phyloP scores from a whole-genome alignment of 1,284 basidiomycete species.

The Tilletia setariae region DNA sequence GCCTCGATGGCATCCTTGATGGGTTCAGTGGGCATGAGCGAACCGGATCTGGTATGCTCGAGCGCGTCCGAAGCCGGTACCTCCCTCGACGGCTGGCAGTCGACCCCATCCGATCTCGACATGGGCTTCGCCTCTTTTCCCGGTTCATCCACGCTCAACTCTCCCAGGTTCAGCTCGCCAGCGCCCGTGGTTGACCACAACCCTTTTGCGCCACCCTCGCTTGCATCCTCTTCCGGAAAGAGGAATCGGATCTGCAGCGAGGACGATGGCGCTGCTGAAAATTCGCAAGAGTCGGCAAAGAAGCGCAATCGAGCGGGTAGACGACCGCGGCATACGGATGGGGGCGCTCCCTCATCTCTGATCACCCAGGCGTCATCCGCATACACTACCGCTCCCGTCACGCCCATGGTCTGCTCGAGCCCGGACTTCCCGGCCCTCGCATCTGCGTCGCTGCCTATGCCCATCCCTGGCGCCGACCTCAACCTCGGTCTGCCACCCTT shows the following conservation, averaged over 20 bases:
- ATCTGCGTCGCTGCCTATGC: no score
- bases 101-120: neutral
- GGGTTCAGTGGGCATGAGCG: neutral
- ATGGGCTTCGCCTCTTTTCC: neutral
- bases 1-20: neutral
- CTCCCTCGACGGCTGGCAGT: neutral
- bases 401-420: no score
- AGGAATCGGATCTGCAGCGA: neutral
- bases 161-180: no score
- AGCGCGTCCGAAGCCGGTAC: neutral
- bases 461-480: no score
- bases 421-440: no score
- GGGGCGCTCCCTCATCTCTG: neutral
- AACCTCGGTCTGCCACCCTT: no score
- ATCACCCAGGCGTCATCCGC: neutral
- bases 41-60: neutral
- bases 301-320: constrained; percentile 10
- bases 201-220: neutral
- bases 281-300: neutral
- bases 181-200: neutral
- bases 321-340: constrained; percentile 8
- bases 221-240: no score
- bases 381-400: no score
- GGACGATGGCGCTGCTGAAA: neutral
- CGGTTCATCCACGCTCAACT: neutral